These are phyloP conservation scores for Kalmusia sp. DNA, from an alignment of 2,329 filamentous ascomycete genomes.

Conservation along the genomic window DNA sequence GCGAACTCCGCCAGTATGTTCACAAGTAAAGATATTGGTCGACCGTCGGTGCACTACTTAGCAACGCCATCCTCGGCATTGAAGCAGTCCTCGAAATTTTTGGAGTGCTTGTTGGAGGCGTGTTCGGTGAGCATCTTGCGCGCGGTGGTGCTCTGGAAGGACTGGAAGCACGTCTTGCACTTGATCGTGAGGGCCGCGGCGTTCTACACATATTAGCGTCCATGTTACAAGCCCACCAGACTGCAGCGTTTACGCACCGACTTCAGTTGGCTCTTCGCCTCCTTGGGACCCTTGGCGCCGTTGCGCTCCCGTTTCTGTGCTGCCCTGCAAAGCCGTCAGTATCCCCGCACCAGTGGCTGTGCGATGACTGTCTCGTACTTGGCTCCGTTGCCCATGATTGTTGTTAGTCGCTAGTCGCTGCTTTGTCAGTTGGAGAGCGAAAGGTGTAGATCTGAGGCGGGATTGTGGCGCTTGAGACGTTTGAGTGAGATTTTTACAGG, in stretches of 20 bases:
- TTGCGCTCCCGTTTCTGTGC: conserved; percentile 49
- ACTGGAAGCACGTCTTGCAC: conserved; percentile 78
- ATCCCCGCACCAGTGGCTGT: conserved; percentile 1
- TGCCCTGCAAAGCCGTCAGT: conserved; percentile 38
- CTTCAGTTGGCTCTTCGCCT: conserved; percentile 46
- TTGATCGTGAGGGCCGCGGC: conserved; percentile 77
- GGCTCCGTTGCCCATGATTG: conserved; percentile 47
- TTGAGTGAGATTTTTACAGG: conserved; percentile 27
- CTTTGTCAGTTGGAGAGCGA: conserved; percentile 14
- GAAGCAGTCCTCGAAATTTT: conserved; percentile 75
- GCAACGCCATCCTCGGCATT: conserved; percentile 41
- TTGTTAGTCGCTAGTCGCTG: conserved; percentile 16
- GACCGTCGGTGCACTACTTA: conserved; percentile 4
- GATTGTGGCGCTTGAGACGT: conserved; percentile 9
- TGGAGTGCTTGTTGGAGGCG: conserved; percentile 78
- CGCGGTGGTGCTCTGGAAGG: conserved; percentile 79
- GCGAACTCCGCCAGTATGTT: not conserved
- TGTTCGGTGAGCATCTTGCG: conserved; percentile 75
- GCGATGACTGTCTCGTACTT: conserved; percentile 30
- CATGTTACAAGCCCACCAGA: not conserved
- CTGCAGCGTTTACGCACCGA: conserved; percentile 32
- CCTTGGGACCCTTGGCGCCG: conserved; percentile 34
- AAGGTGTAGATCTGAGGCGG: conserved; percentile 13
- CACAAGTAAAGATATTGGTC: not conserved
- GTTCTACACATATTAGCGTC: conserved; percentile 60